Evolutionary conservation across 2,329 filamentous ascomycete species (phyloP).

Genomic region (Fusarium buxicola): DNA sequence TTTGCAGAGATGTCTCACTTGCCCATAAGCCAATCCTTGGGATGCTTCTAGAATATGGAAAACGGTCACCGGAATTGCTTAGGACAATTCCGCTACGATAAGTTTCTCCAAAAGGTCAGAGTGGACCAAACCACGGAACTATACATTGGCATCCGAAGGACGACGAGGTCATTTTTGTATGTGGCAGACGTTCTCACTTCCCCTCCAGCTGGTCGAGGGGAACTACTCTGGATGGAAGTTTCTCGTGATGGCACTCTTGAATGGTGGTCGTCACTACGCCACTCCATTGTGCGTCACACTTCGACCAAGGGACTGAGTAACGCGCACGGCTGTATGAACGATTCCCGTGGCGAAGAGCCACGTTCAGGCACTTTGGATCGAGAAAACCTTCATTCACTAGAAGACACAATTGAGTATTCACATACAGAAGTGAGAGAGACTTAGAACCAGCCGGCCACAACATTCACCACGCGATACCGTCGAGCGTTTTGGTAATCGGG

Average conservation of each 20-base stretch:
- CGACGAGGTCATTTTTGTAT: constrained; percentile 15
- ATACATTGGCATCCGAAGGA: constrained; percentile 24
- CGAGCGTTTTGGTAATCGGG: too few species aligned
- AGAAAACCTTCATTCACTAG: too few species aligned
- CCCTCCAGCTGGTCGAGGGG: background rate
- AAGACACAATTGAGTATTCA: too few species aligned
- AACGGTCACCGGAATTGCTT: constrained; percentile 23
- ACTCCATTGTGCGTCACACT: constrained; percentile 26
- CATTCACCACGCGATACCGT: too few species aligned
- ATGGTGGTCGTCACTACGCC: constrained; percentile 24
- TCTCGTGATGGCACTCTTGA: constrained; percentile 11
- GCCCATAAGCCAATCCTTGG: constrained; percentile 11
- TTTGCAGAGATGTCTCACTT: constrained; percentile 19
- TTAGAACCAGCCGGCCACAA: too few species aligned
- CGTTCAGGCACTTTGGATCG: too few species aligned
- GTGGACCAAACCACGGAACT: constrained; percentile 12
- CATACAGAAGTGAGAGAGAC: too few species aligned
- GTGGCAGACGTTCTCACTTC: constrained; percentile 15
- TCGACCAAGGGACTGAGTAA: constrained; percentile 6
- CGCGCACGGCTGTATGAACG: too few species aligned
- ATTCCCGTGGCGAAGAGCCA: too few species aligned
- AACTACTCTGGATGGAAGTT: constrained; percentile 11
- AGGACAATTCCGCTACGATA: constrained; percentile 23
- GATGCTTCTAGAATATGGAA: constrained; percentile 12
- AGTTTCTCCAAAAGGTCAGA: constrained; percentile 9